Evolutionary conservation across 2,329 filamentous ascomycete genomes (phyloP), one percentile per base, ranked within the genome.

Genomic region (Ophiostoma australiae): DNA sequence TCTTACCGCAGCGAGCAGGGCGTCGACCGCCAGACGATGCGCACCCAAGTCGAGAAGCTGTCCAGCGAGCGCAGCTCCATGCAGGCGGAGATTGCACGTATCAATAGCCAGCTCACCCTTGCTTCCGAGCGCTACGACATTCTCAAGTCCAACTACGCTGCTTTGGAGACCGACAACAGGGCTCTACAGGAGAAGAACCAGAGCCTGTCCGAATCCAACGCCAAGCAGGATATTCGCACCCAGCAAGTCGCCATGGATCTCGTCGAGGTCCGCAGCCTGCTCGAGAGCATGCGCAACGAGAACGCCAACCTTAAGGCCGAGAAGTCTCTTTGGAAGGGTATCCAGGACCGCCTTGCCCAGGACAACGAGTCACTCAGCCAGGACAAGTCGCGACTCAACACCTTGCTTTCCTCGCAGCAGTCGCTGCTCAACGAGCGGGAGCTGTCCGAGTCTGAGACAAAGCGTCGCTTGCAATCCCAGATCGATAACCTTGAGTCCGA

Each of bases 171-270:
- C 48, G 94, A 99, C 80, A 97, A 97, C 76, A 83, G 83, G 48
- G 93, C 97, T 77, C 82, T 99, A 15, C 92, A 97, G 78, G 95
- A 93, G 81, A 89, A 94, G 61, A 91, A 87, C 72, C 88, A 93
- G 74, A 81, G 84, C 20, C 81, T 97, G 41, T 91, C 92, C 0
- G 93, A 98, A 77, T 90, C 89, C 70, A 90, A 93, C 7, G 93
- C 93, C 5, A 95, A 93, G 79, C 93, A 97, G 77, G 96, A 99
- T 76, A 85, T 97, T 66, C 90, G 89, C 63, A 95, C 91, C 1
- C 93, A 97, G 76, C 93, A 97, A 80, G 91, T 94, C 37, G 93
- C 93, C 0, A 94, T 98, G 79, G 94, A 99, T 76, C 85, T 98
- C 6, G 89, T 98, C 11, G 95, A 97, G 78, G 89, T 91, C 5